Base-by-base conservation (phyloP, 106 monocot genomes). In the Cymbidium sinense region DNA sequence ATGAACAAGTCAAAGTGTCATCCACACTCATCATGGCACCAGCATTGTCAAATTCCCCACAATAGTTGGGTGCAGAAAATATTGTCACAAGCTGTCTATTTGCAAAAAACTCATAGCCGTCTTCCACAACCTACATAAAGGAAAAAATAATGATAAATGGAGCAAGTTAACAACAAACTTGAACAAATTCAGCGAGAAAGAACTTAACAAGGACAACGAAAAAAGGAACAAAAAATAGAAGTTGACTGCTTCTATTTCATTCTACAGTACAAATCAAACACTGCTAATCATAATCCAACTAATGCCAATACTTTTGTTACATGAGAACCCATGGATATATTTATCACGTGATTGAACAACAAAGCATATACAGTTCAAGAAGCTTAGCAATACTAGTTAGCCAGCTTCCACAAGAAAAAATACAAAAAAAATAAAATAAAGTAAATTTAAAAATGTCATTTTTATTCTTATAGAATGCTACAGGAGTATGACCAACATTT, bases 11-110 rank as follows among this genome's bases (percentile, higher is more conserved):
- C 39, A 80, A 74, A 29, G 79, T 80, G 29, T 80, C 79, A 62
- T 80, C 79, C 7, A 74, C 79, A 31, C 79, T 80, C 79, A 80
- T 80, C 79, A 80, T 74, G 31, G 79, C 79, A 80, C 79, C 79
- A 62, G 79, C 79, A 80, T 80, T 80, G 73, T 80, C 79, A 43
- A 80, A 80, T 50, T 80, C 79, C 37, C 79, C 79, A 74, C 79
- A 80, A 71, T 80, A 80, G 41, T 80, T 80, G 15, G 79, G 79
- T 34, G 79, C 79, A 37, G 79, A 80, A 80, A 80, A 80, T 80
- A 80, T 80, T 17, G 79, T 80, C 58, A 80, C 79, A 2, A 80
- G 61, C 73, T 80, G 73, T 25, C 79, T 73, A 52, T 80, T 73
- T 17, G 79, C 79, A 74, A 80, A 80, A 43, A 80, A 80, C 73